phyloP scores from a whole-genome alignment of 305 asterid genomes.

The Striga hermonthica region DNA sequence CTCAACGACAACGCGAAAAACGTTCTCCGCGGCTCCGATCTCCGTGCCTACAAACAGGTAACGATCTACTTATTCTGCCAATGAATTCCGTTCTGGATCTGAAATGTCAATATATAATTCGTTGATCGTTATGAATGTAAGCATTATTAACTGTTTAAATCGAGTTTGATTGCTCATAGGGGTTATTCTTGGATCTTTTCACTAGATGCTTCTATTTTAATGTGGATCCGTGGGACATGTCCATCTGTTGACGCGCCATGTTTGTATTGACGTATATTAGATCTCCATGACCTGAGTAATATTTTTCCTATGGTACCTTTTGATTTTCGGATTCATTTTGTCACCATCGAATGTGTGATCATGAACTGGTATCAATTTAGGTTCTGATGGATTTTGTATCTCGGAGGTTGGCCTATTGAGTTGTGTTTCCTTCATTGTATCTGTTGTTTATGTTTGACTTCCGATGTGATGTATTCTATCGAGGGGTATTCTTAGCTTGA shows the following conservation, averaged over 20 bases:
- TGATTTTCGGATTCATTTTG: constrained; percentile 9
- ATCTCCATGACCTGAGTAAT: constrained; percentile 29
- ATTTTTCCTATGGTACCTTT: constrained; percentile 4
- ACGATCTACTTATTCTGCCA: background rate
- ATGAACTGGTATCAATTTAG: background rate
- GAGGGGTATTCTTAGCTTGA: background rate
- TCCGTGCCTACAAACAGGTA: constrained; percentile 26
- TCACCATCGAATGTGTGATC: background rate
- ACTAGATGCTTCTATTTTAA: background rate
- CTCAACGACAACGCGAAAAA: constrained; percentile 2
- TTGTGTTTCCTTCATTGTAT: background rate
- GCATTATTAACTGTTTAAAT: constrained; percentile 3
- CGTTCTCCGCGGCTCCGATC: constrained; percentile 24
- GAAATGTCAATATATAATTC: constrained; percentile 8
- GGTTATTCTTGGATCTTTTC: background rate
- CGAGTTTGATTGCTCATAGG: constrained; percentile 15
- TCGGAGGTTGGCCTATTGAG: constrained; percentile 2
- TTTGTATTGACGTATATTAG: constrained; percentile 20
- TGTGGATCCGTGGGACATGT: no score
- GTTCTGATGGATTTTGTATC: constrained; percentile 22
- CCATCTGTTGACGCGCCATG: constrained; percentile 6
- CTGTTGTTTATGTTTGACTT: no score
- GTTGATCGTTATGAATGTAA: constrained; percentile 7
- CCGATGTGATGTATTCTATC: background rate
- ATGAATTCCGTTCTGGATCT: constrained; percentile 27